Conservation (phyloP, 495 filamentous ascomycete genomes). For the Neurospora discreta region DNA sequence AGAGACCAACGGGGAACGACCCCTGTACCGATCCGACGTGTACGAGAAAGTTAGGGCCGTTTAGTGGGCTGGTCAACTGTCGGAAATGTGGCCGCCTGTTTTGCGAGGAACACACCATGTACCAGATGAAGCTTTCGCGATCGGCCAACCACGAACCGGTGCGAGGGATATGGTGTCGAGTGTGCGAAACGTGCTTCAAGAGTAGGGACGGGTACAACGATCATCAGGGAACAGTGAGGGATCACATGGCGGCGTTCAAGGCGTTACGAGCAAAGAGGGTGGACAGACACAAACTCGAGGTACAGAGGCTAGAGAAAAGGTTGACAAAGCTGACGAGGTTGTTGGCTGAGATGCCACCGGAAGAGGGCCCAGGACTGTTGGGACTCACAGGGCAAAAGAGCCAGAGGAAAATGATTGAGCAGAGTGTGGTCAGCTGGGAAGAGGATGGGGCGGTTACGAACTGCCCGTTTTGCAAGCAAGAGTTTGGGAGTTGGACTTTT, state of each 20-base stretch:
- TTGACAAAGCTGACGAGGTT: conserved; percentile 83
- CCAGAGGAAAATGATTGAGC: conserved; percentile 71
- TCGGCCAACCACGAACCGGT: conserved; percentile 87
- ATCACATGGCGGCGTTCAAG: conserved; percentile 60
- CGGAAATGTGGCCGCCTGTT: conserved; percentile 85
- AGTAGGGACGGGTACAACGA: conserved; percentile 93
- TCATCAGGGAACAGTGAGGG: conserved; percentile 55
- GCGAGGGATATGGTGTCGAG: conserved; percentile 82
- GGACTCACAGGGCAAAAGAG: conserved; percentile 37
- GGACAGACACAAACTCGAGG: conserved; percentile 73
- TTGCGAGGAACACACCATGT: conserved; percentile 98
- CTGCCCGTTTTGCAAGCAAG: conserved; percentile 91
- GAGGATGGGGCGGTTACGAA: conserved; percentile 70
- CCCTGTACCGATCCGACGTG: conserved; percentile 80
- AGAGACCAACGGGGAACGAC: conserved; percentile 60
- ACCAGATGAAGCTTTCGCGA: conserved; percentile 94
- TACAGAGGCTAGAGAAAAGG: conserved; percentile 81
- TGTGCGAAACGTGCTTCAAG: conserved; percentile 97
- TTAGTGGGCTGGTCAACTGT: conserved; percentile 82
- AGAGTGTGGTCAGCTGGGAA: conserved; percentile 88
- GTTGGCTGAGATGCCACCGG: conserved; percentile 56
- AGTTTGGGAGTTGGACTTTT: conserved; percentile 81
- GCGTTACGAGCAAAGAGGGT: conserved; percentile 61
- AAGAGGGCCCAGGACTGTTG: conserved; percentile 27
- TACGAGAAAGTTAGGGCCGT: conserved; percentile 61